A percentile compares a stretch with the other conserved stretches of the same genome.
Evolutionary conservation across 1,139 yeast species (phyloP).

Genomic region (Hansenula lynferdii): DNA sequence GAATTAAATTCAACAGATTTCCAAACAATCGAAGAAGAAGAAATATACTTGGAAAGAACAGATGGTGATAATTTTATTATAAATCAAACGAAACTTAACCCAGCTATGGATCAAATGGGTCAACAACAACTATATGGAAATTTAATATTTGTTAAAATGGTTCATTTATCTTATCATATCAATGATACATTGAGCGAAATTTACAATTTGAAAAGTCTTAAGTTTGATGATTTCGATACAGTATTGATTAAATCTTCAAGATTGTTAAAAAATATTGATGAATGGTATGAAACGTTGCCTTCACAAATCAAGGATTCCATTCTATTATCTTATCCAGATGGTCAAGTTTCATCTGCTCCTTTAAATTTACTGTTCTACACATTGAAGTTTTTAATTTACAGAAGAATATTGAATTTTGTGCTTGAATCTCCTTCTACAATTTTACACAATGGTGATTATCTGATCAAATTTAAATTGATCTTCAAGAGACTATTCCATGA

Average conservation of each 20-base stretch:
- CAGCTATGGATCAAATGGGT: neutral
- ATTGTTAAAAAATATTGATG: slow-evolving; percentile 12
- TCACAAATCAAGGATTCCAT: slow-evolving; percentile 1
- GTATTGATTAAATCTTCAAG: slow-evolving; percentile 12
- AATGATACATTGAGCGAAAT: slow-evolving; percentile 18
- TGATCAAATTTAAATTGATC: slow-evolving; percentile 8
- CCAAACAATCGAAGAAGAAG: slow-evolving; percentile 12
- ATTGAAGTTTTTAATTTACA: slow-evolving; percentile 18
- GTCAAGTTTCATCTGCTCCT: slow-evolving; percentile 19
- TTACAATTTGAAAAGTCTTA: slow-evolving; percentile 20
- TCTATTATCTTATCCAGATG: neutral
- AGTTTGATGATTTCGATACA: slow-evolving; percentile 18
- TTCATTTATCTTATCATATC: slow-evolving; percentile 20
- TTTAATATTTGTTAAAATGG: slow-evolving; percentile 20
- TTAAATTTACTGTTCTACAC: slow-evolving; percentile 21
- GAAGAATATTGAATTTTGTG: slow-evolving; percentile 20
- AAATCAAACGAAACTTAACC: neutral
- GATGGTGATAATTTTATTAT: slow-evolving; percentile 1
- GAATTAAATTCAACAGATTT: slow-evolving; percentile 17
- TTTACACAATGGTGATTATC: slow-evolving; percentile 10
- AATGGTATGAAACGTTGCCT: slow-evolving; percentile 20
- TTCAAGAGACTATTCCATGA: slow-evolving; percentile 12
- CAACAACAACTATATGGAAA: slow-evolving; percentile 15
- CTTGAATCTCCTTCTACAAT: slow-evolving; percentile 12
- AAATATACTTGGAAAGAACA: slow-evolving; percentile 6